Percentiles rank a stretch among this genome's conserved stretches.
phyloP scores from a whole-genome alignment of 352 stramenopile genomes.

The Globisporangium perplexum region DNA sequence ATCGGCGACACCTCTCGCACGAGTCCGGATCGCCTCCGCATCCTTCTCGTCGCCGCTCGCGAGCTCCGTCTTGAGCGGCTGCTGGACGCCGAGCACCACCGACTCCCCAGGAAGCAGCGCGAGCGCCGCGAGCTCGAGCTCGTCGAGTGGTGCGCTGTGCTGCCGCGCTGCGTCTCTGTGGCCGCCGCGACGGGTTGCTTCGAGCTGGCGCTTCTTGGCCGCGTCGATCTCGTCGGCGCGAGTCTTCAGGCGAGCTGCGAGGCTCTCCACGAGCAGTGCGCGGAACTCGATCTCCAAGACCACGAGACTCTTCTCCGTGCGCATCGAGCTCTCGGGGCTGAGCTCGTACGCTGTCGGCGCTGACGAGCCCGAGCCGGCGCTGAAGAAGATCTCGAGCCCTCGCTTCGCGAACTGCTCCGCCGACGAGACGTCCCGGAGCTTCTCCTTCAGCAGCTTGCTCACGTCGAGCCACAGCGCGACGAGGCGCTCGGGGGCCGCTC shows the following conservation, averaged over 20 bases:
- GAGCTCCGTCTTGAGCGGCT: not conserved
- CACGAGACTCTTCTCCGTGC: constrained; percentile 41
- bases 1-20: constrained; percentile 8
- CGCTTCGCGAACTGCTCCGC: constrained; percentile 22
- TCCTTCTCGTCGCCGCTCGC: not conserved
- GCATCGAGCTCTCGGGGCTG: constrained; percentile 6
- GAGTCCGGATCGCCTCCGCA: constrained; percentile 2
- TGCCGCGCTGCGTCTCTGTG: not conserved
- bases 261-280: constrained; percentile 39
- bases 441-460: constrained; percentile 34
- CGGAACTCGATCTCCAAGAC: constrained; percentile 50
- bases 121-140: constrained; percentile 17
- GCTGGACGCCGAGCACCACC: constrained; percentile 34
- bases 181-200: not conserved
- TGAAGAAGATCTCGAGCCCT: constrained; percentile 39
- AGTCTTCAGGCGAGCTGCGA: constrained; percentile 32
- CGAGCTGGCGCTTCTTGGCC: constrained; percentile 7
- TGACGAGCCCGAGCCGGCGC: constrained; percentile 5
- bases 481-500: constrained; percentile 15
- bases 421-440: constrained; percentile 26
- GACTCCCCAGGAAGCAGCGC: constrained; percentile 17
- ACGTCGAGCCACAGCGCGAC: constrained; percentile 46
- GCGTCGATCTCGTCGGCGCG: constrained; percentile 14
- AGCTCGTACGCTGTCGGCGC: not conserved
- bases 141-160: not conserved